These are phyloP conservation scores for Alternaria burnsii DNA, from an alignment of 2,329 filamentous ascomycete species.

Conservation along the genomic window DNA sequence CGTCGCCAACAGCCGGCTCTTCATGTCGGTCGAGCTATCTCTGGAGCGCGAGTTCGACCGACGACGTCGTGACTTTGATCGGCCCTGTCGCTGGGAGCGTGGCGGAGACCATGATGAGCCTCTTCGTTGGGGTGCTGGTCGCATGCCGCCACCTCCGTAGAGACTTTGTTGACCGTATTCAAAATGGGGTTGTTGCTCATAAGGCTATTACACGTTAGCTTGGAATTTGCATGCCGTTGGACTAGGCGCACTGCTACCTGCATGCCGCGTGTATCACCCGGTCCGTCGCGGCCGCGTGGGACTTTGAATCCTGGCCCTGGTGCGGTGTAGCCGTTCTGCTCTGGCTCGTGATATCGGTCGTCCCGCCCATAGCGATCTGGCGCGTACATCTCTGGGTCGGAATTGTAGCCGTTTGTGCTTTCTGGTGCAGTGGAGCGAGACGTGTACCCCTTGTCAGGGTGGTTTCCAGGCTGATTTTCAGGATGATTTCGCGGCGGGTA, in stretches of 20 bases:
- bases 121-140: conserved; percentile 31
- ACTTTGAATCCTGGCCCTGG: conserved; percentile 25
- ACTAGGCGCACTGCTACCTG: conserved; percentile 27
- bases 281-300: conserved; percentile 22
- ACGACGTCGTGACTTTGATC: conserved; percentile 19
- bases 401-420: conserved; percentile 4
- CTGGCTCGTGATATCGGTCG: conserved; percentile 25
- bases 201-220: conserved; percentile 15
- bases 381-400: conserved; percentile 30
- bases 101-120: conserved; percentile 43
- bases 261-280: conserved; percentile 18
- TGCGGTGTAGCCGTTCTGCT: conserved; percentile 24
- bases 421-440: conserved; percentile 1
- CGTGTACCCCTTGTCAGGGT: conserved; percentile 19
- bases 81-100: conserved; percentile 26
- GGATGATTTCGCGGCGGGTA: not conserved
- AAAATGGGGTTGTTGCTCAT: conserved; percentile 3
- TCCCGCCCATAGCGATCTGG: conserved; percentile 22
- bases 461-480: not conserved
- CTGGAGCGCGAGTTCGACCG: conserved; percentile 34
- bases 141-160: conserved; percentile 7
- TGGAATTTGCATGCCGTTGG: not conserved
- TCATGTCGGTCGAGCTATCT: conserved; percentile 31
- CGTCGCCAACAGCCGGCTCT: conserved; percentile 35
- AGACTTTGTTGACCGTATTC: conserved; percentile 11